Base-by-base conservation (phyloP, 371 early-diverging fungal genomes). In the Rhizomucor miehei region DNA sequence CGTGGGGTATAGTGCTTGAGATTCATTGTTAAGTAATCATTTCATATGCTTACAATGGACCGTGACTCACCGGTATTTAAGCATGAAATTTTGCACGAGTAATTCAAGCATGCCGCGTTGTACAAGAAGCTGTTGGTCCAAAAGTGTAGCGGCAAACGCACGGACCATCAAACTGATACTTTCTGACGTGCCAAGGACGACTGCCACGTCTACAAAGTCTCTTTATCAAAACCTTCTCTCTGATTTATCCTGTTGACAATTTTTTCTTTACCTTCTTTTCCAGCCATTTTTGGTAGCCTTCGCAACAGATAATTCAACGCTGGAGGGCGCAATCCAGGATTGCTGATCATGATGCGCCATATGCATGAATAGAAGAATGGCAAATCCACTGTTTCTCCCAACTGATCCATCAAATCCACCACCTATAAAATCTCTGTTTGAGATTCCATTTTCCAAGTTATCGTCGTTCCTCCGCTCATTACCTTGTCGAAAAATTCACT, bases 61-160 rank as follows among this genome's bases (percentile, higher is more conserved):
- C 25, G 19, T 14, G 25, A 37, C 67, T 44, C 76, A 88, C 87
- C 73, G 66, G 34, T 75, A 74, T 41, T 85, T 77, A 44, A 94
- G 61, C 6, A 88, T 85, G 45, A 93, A 88, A 47, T 89, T 83
- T 10, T 82, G 84, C 24, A 94, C 89, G 36, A 95, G 72, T 47
- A 97, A 52, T 58, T 95, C 94, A 21, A 97, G 70, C 48, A 89
- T 85, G 9, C 87, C 86, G 16, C 97, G 82, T 63, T 92, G 91
- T 6, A 94, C 94, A 51, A 97, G 81, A 25, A 87, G 54, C 54
- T 87, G 79, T 1, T 78, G 65, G 65, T 97, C 97, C 3, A 67
- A 67, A 9, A 93, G 65, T 0, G 89, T 81, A 0, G 84, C 80
- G 0, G 88, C 80, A 60, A 97, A 79, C 0, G 93, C 94, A 19